A percentile compares a stretch with the other conserved stretches of the same genome.
These are phyloP conservation scores for Chamaecyparis obtusa DNA, from an alignment of 75 land plant species.

Conservation along the genomic window DNA sequence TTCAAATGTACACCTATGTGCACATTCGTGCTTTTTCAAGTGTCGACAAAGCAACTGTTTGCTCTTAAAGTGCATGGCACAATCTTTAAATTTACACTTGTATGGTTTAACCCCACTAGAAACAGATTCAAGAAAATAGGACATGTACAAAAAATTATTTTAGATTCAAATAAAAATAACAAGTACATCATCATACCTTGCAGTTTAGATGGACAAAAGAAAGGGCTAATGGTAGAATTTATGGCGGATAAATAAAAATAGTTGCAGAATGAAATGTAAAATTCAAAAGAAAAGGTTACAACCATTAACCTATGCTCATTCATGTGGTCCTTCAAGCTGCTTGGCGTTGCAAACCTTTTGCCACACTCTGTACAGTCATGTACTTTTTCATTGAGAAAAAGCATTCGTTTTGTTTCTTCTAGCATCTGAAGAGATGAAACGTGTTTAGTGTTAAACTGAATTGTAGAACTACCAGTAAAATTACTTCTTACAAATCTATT, in stretches of 20 bases:
- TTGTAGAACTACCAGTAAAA: not conserved
- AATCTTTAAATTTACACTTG: constrained; percentile 32
- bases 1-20: constrained; percentile 32
- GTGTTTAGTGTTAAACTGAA: not conserved
- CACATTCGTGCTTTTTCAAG: constrained; percentile 33
- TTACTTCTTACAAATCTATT: not conserved
- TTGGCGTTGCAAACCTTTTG: constrained; percentile 26
- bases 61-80: constrained; percentile 20
- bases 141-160: not conserved
- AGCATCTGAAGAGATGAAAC: constrained; percentile 22
- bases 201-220: not conserved
- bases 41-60: constrained; percentile 34
- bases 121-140: not conserved
- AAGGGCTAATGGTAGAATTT: not conserved
- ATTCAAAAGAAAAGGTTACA: not conserved
- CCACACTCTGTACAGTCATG: constrained; percentile 25
- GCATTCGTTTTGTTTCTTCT: constrained; percentile 36
- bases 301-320: constrained; percentile 29
- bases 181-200: not conserved
- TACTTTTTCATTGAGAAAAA: constrained; percentile 25
- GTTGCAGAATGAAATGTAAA: not conserved
- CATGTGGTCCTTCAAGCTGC: constrained; percentile 27
- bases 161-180: not conserved
- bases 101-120: constrained; percentile 35
- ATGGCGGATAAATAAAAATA: not conserved